phyloP scores from a whole-genome alignment of 495 filamentous ascomycete genomes.

The Tuber magnatum region DNA sequence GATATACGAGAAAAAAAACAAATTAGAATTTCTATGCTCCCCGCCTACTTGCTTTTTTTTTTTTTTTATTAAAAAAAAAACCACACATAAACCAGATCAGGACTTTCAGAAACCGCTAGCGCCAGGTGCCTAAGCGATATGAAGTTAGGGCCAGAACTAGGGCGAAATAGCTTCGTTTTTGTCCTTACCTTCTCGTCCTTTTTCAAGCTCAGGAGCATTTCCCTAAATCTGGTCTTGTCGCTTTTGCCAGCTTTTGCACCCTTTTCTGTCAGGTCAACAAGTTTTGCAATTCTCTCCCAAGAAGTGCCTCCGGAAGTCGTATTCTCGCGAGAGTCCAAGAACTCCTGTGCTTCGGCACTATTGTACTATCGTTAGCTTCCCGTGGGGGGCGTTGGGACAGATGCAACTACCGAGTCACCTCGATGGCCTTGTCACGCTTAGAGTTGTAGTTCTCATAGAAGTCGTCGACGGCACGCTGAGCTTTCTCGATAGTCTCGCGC shows the following conservation, averaged over 20 bases:
- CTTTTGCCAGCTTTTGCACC: constrained; percentile 71
- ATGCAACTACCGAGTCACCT: constrained; percentile 56
- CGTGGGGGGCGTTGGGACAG: neutral
- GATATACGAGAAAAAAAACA: neutral
- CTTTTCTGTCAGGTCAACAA: constrained; percentile 94
- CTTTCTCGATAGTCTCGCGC: constrained; percentile 70
- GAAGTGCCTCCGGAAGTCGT: constrained; percentile 88
- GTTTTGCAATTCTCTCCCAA: constrained; percentile 96
- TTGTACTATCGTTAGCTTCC: constrained; percentile 8
- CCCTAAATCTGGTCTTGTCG: constrained; percentile 90
- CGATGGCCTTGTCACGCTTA: constrained; percentile 85
- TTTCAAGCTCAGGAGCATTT: constrained; percentile 76
- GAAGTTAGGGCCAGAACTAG: constrained; percentile 10
- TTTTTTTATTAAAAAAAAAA: neutral
- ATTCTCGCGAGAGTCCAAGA: constrained; percentile 78
- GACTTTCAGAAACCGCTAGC: constrained; percentile 34
- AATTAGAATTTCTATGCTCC: constrained; percentile 5
- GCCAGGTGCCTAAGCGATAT: constrained; percentile 29
- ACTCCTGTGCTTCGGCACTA: constrained; percentile 81
- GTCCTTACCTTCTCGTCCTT: constrained; percentile 76
- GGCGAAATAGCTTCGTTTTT: neutral
- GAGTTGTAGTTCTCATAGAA: constrained; percentile 99
- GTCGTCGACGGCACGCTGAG: constrained; percentile 85
- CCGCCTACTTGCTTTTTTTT: neutral
- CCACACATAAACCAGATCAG: neutral